Evolutionary conservation across 257 asterid genomes (phyloP).

Genomic region (Rubia yunnanensis): DNA sequence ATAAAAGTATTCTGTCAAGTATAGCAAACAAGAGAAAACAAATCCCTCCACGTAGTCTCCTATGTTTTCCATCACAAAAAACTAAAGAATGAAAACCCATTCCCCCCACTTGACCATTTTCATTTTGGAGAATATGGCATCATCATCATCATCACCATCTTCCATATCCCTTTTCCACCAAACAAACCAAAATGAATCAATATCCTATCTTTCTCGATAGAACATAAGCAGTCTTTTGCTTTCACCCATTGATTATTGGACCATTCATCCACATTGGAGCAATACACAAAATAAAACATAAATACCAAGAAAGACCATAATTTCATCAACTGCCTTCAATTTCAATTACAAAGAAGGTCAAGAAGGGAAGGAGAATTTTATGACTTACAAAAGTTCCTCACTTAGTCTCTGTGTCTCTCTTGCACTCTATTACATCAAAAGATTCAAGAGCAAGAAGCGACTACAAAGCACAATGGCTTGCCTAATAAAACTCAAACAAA

Average conservation of each 20-base stretch:
- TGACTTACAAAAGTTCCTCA: constrained; percentile 8
- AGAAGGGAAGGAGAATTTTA: constrained; percentile 3
- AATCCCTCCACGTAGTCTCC: constrained; percentile 21
- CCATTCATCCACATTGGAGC: neutral
- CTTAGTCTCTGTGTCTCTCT: neutral
- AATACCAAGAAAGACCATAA: constrained; percentile 5
- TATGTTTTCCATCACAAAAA: constrained; percentile 15
- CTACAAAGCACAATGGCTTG: neutral
- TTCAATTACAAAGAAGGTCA: constrained; percentile 30
- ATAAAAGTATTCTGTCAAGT: neutral
- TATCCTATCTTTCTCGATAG: neutral
- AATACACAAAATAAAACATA: too few species aligned
- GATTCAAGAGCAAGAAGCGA: constrained; percentile 3
- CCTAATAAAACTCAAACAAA: neutral
- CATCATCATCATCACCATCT: neutral
- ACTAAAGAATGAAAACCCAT: neutral
- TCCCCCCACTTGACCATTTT: neutral
- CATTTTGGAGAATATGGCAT: constrained; percentile 6
- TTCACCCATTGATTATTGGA: neutral
- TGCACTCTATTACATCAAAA: neutral
- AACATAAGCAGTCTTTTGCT: neutral
- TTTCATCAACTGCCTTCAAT: constrained; percentile 12
- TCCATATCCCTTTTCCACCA: constrained; percentile 6
- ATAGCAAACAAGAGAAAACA: constrained; percentile 9
- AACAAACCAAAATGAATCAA: constrained; percentile 12